Conservation (phyloP, 164 flowering plant genomes). For the Magnolia changhungtana region DNA sequence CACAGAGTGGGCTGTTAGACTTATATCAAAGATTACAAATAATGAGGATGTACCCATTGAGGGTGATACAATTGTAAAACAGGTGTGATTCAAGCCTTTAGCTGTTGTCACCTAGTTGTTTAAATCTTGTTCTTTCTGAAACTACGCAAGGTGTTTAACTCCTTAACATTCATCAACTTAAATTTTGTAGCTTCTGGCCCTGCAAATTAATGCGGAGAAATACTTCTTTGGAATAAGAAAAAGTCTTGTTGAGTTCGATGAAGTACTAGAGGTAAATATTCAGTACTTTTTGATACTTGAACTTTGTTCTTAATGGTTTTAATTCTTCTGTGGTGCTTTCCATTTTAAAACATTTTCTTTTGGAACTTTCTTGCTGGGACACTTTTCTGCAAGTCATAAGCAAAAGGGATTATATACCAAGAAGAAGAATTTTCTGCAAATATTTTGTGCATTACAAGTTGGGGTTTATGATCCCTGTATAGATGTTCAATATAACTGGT, state of each 20-base stretch:
- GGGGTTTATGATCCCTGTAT: too few species aligned
- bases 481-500: too few species aligned
- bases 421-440: background rate
- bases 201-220: constrained; percentile 94
- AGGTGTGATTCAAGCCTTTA: constrained; percentile 39
- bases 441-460: too few species aligned
- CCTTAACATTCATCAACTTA: constrained; percentile 5
- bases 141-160: background rate
- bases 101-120: background rate
- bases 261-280: constrained; percentile 85
- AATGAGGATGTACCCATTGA: constrained; percentile 88
- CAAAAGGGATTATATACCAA: background rate
- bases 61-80: constrained; percentile 71
- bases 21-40: constrained; percentile 76
- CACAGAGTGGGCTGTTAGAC: constrained; percentile 89
- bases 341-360: background rate
- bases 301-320: background rate
- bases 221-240: constrained; percentile 83
- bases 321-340: background rate
- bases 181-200: constrained; percentile 61
- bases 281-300: background rate
- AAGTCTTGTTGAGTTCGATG: constrained; percentile 96
- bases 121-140: background rate
- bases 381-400: background rate
- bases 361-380: too few species aligned